Evolutionary conservation across 106 monocot species (phyloP), one percentile per base, ranked within the genome.

Genomic region (Dioscorea dumetorum): DNA sequence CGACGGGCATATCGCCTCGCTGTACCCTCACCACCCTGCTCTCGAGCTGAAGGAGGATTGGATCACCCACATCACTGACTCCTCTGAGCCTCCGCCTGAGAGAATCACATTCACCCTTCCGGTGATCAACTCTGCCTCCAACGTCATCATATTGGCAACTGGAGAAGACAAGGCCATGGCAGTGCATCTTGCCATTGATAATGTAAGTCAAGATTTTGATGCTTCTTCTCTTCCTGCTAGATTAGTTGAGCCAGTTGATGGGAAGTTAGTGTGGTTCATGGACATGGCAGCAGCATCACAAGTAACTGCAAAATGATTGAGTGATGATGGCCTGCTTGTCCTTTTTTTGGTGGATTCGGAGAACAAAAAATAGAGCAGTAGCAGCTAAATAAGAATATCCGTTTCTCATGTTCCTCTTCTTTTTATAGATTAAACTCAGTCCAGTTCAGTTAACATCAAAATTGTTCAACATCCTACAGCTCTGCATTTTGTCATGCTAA

Each of bases 31-130:
- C 59, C 90, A 90, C 18, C 78, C 90, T 0, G 62, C 80, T 4
- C 80, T 93, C 1, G 74, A 86, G 13, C 79, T 69, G 69, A 79
- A 67, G 20, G 77, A 63, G 8, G 93, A 93, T 28, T 88, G 93
- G 93, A 78, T 93, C 54, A 93, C 88, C 24, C 82, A 79, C 77
- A 76, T 89, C 62, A 94, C 82, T 2, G 77, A 94, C 62, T 90
- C 84, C 8, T 87, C 90, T 3, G 68, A 80, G 78, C 76, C 87
- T 4, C 94, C 94, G 2, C 87, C 90, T 0, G 94, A 94, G 78
- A 79, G 94, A 74, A 94, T 94, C 61, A 94, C 90, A 59, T 90
- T 94, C 74, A 90, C 90, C 0, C 70, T 94, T 8, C 94, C 84
- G 0, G 90, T 94, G 14, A 85, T 94, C 67, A 94, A 94, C 66